Conservation (phyloP, 129 eudicot genomes). For the Ambrosia trifida region DNA sequence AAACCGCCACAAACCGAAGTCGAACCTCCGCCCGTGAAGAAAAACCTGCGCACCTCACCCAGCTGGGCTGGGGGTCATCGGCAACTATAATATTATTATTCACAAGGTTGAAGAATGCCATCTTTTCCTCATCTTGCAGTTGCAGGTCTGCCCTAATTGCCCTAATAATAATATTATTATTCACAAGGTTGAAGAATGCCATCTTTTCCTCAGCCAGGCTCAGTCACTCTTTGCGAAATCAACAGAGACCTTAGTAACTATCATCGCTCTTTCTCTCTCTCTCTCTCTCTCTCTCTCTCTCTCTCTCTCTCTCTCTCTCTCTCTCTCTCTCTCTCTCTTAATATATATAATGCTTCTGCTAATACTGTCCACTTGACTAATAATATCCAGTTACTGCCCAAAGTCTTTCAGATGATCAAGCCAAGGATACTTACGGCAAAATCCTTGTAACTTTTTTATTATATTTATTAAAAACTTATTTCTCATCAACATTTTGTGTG, state of each 20-base stretch:
- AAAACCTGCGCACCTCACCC: too few species aligned
- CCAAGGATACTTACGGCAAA: slow-evolving; percentile 75
- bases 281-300: too few species aligned
- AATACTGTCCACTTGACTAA: neutral
- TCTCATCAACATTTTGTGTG: neutral
- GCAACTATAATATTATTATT: neutral
- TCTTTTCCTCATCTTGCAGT: slow-evolving; percentile 74
- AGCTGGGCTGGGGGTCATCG: too few species aligned
- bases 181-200: slow-evolving; percentile 48
- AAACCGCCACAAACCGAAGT: too few species aligned
- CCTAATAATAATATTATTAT: neutral
- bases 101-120: slow-evolving; percentile 49
- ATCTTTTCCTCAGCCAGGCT: slow-evolving; percentile 83
- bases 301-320: slow-evolving; percentile 8
- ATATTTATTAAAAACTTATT: neutral
- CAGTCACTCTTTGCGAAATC: slow-evolving; percentile 92
- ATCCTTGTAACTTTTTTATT: slow-evolving; percentile 47
- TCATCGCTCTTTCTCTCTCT: neutral
- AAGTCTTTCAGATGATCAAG: slow-evolving; percentile 61
- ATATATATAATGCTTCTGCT: neutral
- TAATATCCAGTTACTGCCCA: slow-evolving; percentile 67
- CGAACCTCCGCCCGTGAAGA: too few species aligned
- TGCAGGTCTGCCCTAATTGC: too few species aligned
- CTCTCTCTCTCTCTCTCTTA: slow-evolving; percentile 8
- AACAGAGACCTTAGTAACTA: slow-evolving; percentile 69